Conservation (phyloP, 2,329 filamentous ascomycete species). For the Aspergillus fijiensis region DNA sequence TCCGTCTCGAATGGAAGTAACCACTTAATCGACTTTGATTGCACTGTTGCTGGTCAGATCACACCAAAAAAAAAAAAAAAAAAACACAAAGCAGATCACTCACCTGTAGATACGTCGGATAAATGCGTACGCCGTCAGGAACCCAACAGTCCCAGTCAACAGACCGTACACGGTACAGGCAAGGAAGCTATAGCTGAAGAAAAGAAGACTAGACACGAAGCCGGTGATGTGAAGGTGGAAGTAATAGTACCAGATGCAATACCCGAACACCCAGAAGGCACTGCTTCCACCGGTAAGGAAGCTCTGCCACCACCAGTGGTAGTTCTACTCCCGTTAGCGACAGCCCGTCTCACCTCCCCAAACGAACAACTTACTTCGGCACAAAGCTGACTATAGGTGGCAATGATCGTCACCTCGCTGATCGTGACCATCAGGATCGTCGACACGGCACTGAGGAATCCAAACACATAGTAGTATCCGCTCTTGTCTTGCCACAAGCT, state of each 20-base stretch:
- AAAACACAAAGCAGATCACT: constrained; percentile 29
- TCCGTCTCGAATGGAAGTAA: background rate
- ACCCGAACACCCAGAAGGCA: constrained; percentile 77
- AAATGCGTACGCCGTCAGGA: constrained; percentile 80
- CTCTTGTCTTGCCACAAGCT: constrained; percentile 88
- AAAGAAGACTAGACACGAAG: constrained; percentile 74
- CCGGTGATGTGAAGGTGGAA: constrained; percentile 78
- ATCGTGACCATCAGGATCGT: constrained; percentile 73
- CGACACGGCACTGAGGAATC: constrained; percentile 74
- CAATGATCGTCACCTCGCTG: constrained; percentile 79
- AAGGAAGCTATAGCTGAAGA: constrained; percentile 82
- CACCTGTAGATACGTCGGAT: constrained; percentile 79
- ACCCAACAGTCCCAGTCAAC: constrained; percentile 79
- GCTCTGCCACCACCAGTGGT: constrained; percentile 91
- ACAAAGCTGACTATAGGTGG: constrained; percentile 79
- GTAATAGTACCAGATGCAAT: constrained; percentile 81
- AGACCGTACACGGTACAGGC: constrained; percentile 79
- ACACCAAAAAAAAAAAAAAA: background rate
- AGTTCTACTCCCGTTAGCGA: constrained; percentile 54
- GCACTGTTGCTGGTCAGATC: constrained; percentile 24
- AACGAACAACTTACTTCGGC: constrained; percentile 56
- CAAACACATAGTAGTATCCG: constrained; percentile 89
- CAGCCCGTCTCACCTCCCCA: background rate
- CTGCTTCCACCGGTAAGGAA: constrained; percentile 77
- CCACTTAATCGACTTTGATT: constrained; percentile 35